phyloP scores from a whole-genome alignment of 2,329 filamentous ascomycete genomes.

The Apiospora phragmitis region DNA sequence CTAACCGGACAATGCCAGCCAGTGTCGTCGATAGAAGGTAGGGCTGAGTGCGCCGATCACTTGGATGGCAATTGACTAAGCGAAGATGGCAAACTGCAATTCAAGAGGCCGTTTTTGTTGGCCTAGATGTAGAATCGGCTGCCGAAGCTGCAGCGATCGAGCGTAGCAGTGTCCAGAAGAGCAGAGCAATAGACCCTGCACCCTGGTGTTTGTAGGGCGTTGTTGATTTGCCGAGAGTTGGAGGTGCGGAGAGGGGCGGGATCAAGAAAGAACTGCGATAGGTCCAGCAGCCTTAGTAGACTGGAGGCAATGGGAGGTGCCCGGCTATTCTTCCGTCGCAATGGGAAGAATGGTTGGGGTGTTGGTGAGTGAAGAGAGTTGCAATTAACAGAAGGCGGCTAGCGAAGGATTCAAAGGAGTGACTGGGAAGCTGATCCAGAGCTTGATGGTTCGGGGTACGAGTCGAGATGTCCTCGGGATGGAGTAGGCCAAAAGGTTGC shows the following conservation, averaged over 20 bases:
- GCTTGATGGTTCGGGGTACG: background rate
- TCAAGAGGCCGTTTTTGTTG: background rate
- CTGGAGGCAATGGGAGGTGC: background rate
- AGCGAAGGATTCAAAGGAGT: conserved; percentile 4
- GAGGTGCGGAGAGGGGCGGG: background rate
- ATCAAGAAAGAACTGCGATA: background rate
- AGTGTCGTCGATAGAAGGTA: background rate
- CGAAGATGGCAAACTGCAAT: background rate
- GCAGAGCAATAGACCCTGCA: background rate
- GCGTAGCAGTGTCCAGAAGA: background rate
- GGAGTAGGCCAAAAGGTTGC: conserved; percentile 2
- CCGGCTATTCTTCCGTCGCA: conserved; percentile 1
- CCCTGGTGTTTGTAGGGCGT: background rate
- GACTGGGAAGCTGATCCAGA: conserved; percentile 5
- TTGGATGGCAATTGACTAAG: background rate
- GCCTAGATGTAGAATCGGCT: background rate
- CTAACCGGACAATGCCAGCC: background rate
- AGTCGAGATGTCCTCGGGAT: background rate
- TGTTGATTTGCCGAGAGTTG: background rate
- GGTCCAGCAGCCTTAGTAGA: background rate
- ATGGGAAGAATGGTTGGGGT: background rate
- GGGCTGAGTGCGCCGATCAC: background rate
- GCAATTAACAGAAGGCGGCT: background rate
- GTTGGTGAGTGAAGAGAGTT: background rate
- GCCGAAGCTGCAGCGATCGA: background rate